These are phyloP conservation scores for Hanseniaspora meyeri DNA, from an alignment of 805 yeast genomes.

Conservation along the genomic window DNA sequence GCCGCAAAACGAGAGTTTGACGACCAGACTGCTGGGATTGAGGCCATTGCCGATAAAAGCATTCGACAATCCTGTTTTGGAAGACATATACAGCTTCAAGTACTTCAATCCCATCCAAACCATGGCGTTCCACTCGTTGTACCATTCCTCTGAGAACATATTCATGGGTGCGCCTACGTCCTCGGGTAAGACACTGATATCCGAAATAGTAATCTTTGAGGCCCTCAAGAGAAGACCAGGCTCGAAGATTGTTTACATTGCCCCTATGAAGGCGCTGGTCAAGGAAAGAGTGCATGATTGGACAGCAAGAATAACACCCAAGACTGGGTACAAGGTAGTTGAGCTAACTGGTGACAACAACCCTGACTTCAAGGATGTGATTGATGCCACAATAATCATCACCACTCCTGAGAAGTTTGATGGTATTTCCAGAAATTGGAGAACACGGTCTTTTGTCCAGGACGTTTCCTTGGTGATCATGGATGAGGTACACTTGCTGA, in stretches of 20 bases:
- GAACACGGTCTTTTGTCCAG: slow-evolving; percentile 71
- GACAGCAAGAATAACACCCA: slow-evolving; percentile 69
- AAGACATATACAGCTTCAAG: slow-evolving; percentile 61
- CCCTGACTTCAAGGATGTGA: slow-evolving; percentile 65
- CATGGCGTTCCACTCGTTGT: slow-evolving; percentile 83
- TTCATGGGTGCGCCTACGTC: slow-evolving; percentile 98
- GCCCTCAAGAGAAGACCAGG: slow-evolving; percentile 76
- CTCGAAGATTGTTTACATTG: slow-evolving; percentile 80
- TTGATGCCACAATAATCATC: slow-evolving; percentile 73
- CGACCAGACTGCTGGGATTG: slow-evolving; percentile 64
- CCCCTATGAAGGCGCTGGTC: slow-evolving; percentile 88
- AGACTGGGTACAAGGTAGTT: slow-evolving; percentile 75
- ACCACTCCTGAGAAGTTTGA: slow-evolving; percentile 97
- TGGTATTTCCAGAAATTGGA: slow-evolving; percentile 85
- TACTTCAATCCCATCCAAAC: slow-evolving; percentile 98
- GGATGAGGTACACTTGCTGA: slow-evolving; percentile 92
- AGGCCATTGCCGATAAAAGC: slow-evolving; percentile 84
- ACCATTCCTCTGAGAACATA: slow-evolving; percentile 63
- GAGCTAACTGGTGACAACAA: slow-evolving; percentile 95
- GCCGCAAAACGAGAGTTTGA: slow-evolving; percentile 76
- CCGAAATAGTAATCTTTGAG: slow-evolving; percentile 94
- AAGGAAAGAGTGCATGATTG: slow-evolving; percentile 93
- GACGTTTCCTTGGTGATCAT: slow-evolving; percentile 78
- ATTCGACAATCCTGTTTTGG: slow-evolving; percentile 53
- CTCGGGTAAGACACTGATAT: slow-evolving; percentile 94